Base-by-base conservation (phyloP, 1,139 yeast genomes). In the Yamadazyma trypodendri region DNA sequence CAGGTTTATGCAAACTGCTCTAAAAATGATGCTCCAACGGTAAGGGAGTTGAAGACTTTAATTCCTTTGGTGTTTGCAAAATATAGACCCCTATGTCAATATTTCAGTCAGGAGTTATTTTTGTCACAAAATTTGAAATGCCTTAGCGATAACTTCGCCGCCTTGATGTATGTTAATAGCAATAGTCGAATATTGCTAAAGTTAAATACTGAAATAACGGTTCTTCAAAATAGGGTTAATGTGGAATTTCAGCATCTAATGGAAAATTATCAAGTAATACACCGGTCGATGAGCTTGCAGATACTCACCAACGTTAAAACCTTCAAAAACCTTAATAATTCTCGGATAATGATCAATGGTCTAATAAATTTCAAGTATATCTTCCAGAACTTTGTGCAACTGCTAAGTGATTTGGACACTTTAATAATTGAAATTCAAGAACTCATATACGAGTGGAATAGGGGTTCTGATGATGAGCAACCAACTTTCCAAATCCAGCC, bases 31-130 rank as follows among this genome's bases (percentile, higher is more conserved):
- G 34, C 38, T 2, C 40, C 41, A 2, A 42, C 48, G 6, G 34
- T 44, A 3, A 22, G 28, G n/a, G 51, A 47, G 32, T 32, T 49
- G 10, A 43, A 49, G 28, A 12, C 24, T 6, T 14, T 38, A 8
- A 32, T 49, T 21, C 52, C 52, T 3, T n/a, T 41, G 12, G 37
- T 49, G 13, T 49, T 49, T 34, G 31, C 18, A 2, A 35, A 42
- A 24, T 5, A 31, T 2, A 43, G 45, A 30, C 23, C 36, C 9
- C 34, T 47, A 15, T 4, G 27, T 2, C 42, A 45, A 8, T 49
- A 38, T 37, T 49, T 54, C 27, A 42, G 46, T 21, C 50, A 52
- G 29, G 55, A 56, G 36, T 10, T 49, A 9, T 56, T 52, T 36
- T 47, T 52, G 37, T 50, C 57, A 9, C 36, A 47, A 9, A 54